Conservation (phyloP, 1,284 basidiomycete species). For the Pseudozyma thailandica region DNA sequence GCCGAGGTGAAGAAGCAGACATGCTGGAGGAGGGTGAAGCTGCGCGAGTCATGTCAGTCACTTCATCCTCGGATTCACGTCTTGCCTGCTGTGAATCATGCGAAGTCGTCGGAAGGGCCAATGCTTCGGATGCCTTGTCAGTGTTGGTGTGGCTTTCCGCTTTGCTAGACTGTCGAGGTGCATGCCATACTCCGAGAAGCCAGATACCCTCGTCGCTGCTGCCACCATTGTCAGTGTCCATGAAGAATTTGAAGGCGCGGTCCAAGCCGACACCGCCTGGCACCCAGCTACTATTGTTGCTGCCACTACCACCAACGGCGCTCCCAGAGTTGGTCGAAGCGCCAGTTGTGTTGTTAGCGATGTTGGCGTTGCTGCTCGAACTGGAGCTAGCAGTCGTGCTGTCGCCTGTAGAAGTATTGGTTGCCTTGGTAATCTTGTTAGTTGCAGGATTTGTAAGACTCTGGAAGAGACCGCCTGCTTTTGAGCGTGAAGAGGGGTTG, state of each 20-base stretch:
- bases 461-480: slow-evolving; percentile 33
- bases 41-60: slow-evolving; percentile 5
- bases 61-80: slow-evolving; percentile 9
- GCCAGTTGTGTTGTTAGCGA: background rate
- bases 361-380: slow-evolving; percentile 1
- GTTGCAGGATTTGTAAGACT: slow-evolving; percentile 16
- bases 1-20: slow-evolving; percentile 22
- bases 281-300: slow-evolving; percentile 24
- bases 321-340: background rate
- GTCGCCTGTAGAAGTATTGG: slow-evolving; percentile 9
- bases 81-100: background rate
- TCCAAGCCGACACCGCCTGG: slow-evolving; percentile 49
- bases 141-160: background rate
- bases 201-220: slow-evolving; percentile 54
- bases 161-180: slow-evolving; percentile 24
- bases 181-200: slow-evolving; percentile 62
- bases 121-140: background rate
- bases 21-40: slow-evolving; percentile 21
- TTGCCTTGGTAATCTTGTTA: slow-evolving; percentile 5
- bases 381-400: slow-evolving; percentile 4
- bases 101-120: slow-evolving; percentile 1
- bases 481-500: slow-evolving; percentile 8
- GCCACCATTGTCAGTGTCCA: slow-evolving; percentile 38
- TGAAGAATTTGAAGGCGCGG: slow-evolving; percentile 60
- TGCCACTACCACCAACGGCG: background rate